These are phyloP conservation scores for Batkoa obscura DNA, from an alignment of 371 early-diverging fungal species.

Conservation along the genomic window DNA sequence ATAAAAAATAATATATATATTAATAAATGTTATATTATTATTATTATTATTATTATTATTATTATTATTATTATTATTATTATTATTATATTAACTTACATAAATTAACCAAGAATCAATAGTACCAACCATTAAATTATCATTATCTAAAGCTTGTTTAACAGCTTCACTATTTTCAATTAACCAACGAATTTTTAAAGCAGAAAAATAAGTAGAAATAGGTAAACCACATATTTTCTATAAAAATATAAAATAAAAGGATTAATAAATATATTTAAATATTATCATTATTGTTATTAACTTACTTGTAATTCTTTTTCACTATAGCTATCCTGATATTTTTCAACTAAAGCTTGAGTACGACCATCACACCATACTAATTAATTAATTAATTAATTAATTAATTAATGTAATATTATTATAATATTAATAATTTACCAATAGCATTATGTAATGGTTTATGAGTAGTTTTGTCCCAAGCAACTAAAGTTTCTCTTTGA, in stretches of 20 bases:
- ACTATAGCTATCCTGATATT: conserved; percentile 24
- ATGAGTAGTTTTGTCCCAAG: conserved; percentile 77
- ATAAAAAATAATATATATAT: no score
- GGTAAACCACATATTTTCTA: conserved; percentile 69
- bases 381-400: no score
- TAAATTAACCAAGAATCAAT: conserved; percentile 87
- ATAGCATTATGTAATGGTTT: conserved; percentile 72
- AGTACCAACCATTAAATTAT: conserved; percentile 63
- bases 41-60: no score
- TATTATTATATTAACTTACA: conserved; percentile 17
- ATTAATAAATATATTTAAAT: no score
- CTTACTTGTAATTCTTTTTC: background rate
- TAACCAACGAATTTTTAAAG: conserved; percentile 83
- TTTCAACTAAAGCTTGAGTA: conserved; percentile 50
- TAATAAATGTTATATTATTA: no score
- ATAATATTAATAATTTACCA: no score
- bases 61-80: background rate
- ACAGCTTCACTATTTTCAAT: conserved; percentile 59
- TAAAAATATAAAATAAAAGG: no score
- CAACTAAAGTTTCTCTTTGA: conserved; percentile 84
- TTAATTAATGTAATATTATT: no score
- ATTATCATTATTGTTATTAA: no score
- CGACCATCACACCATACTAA: conserved; percentile 91
- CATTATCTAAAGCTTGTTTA: conserved; percentile 35
- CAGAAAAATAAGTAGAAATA: conserved; percentile 86